Conservation (phyloP, 1,284 basidiomycete genomes). For the Malassezia sp. region DNA sequence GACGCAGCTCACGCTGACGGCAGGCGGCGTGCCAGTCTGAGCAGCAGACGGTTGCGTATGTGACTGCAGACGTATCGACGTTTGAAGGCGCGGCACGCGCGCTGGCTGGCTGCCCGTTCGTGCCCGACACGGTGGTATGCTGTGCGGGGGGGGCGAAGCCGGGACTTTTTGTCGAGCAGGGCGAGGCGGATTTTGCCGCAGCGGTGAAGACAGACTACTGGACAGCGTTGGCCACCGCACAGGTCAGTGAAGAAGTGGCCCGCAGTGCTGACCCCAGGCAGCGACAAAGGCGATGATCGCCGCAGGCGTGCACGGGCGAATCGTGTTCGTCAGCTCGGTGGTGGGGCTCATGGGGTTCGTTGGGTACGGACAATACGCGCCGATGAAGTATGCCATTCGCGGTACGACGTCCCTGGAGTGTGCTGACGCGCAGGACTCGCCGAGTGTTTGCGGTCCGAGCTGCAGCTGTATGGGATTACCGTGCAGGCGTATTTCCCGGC, state of each 20-base stretch:
- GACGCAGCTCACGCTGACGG: background rate
- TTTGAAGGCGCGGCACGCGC: conserved; percentile 28
- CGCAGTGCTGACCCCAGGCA: conserved; percentile 50
- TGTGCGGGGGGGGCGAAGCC: conserved; percentile 64
- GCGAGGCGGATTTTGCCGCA: conserved; percentile 54
- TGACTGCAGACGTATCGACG: conserved; percentile 36
- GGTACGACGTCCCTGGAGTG: too few species aligned
- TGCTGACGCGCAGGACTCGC: conserved; percentile 58
- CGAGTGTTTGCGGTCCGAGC: conserved; percentile 70
- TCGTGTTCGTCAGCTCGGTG: conserved; percentile 72
- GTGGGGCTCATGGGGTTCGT: conserved; percentile 68
- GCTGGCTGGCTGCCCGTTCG: conserved; percentile 35
- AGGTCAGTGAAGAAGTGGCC: too few species aligned
- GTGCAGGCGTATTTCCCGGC: conserved; percentile 79
- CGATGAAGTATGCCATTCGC: conserved; percentile 77
- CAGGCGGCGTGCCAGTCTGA: conserved; percentile 15
- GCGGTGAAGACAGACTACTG: conserved; percentile 51
- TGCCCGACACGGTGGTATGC: conserved; percentile 61
- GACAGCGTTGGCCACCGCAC: conserved; percentile 61
- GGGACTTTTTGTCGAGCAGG: conserved; percentile 62
- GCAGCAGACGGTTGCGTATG: conserved; percentile 19
- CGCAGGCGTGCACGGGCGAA: conserved; percentile 55
- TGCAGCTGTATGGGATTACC: conserved; percentile 64
- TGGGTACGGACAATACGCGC: conserved; percentile 74
- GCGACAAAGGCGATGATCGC: conserved; percentile 62